These are phyloP conservation scores for Cyberlindnera meyerae DNA, from an alignment of 805 yeast species.

Conservation along the genomic window DNA sequence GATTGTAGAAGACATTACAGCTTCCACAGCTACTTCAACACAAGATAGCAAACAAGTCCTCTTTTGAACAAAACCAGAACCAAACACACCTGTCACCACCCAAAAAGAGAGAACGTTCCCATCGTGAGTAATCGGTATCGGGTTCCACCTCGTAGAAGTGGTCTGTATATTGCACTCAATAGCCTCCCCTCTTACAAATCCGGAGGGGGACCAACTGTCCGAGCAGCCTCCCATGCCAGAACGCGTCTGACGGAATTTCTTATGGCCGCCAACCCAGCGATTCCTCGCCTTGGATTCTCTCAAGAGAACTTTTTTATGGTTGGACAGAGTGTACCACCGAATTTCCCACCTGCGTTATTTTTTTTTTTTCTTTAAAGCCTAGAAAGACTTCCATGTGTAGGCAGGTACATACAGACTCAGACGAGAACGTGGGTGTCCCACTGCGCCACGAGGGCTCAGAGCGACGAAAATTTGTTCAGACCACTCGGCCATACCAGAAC, in stretches of 20 bases:
- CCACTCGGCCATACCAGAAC: not conserved
- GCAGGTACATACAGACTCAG: constrained; percentile 30
- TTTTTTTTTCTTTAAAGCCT: not conserved
- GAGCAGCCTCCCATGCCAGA: constrained; percentile 48
- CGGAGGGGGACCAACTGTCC: constrained; percentile 46
- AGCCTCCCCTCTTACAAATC: constrained; percentile 31
- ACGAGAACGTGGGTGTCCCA: constrained; percentile 15
- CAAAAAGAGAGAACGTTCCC: constrained; percentile 31
- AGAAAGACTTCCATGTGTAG: constrained; percentile 15
- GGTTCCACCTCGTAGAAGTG: constrained; percentile 34
- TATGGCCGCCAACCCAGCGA: constrained; percentile 56
- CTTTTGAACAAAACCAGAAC: too few species aligned
- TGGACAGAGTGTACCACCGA: constrained; percentile 58
- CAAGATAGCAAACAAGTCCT: too few species aligned
- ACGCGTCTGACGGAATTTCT: constrained; percentile 32
- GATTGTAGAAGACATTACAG: too few species aligned
- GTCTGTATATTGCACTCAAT: constrained; percentile 61
- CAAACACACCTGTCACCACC: too few species aligned
- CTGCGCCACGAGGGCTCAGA: constrained; percentile 23
- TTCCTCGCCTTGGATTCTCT: constrained; percentile 52
- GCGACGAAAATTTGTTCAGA: not conserved
- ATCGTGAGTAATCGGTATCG: constrained; percentile 58
- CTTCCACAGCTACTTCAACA: too few species aligned
- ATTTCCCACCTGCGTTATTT: constrained; percentile 46
- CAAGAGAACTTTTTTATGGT: constrained; percentile 37